Base-by-base conservation (phyloP, 2,329 filamentous ascomycete genomes). In the Xylaria sp. region DNA sequence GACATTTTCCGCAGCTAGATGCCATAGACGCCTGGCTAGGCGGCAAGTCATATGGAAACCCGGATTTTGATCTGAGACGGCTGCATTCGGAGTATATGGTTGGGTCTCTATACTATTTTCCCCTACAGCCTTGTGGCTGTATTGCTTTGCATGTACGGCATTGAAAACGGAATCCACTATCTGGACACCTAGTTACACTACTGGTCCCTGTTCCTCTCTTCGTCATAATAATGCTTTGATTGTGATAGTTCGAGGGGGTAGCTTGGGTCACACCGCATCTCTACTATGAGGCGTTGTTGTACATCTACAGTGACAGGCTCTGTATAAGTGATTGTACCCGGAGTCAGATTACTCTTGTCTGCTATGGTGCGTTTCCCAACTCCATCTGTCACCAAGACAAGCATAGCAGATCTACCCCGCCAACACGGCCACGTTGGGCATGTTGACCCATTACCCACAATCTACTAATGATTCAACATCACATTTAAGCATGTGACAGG, bases 111-210 rank as follows among this genome's bases (percentile, higher is more conserved):
- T 62, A 65, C 64, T 72, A 80, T 83, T 82, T 69, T 83, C 72
- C 71, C 73, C 55, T 74, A 70, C 74, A 74, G 73, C 72, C 75
- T 74, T 73, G 68, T 5, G 74, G 75, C 74, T 76, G 76, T 78
- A 78, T 74, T 76, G 72, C 74, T 77, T 79, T 79, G 79, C 84
- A 86, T 86, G 84, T 86, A 86, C 76, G 77, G 84, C 84, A 86
- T 85, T 84, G 82, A 85, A 84, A 83, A 80, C 80, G 73, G 82
- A 84, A 85, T 84, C 82, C 82, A 85, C 82, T 82, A 84, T 80
- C 79, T 81, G 82, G 76, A 78, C 75, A 71, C 70, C 69, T 73
- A 69, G 60, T 59, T n/a, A 44, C 51, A 55, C 16, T 54, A 48
- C 25, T 29, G 9, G 37, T 37, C 25, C 25, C 60, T 57, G 47